These are phyloP conservation scores for Echium plantagineum DNA, from an alignment of 257 asterid species.

Conservation along the genomic window DNA sequence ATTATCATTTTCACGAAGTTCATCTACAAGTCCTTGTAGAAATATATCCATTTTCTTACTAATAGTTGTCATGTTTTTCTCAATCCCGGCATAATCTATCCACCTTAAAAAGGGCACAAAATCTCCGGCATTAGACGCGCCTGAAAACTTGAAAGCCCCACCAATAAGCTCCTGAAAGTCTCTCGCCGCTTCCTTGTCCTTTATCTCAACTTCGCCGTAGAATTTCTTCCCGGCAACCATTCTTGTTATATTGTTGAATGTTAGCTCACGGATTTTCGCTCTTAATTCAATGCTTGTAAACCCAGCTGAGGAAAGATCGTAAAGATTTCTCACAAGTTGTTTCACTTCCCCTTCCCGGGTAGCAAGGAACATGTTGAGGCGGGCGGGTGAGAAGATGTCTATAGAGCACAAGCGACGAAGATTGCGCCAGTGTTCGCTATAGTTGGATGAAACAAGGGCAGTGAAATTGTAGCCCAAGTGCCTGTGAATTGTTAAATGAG, in stretches of 20 bases:
- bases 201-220: neutral
- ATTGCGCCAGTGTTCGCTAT: constrained; percentile 25
- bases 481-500: constrained; percentile 7
- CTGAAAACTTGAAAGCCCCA: neutral
- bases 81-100: constrained; percentile 2
- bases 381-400: constrained; percentile 23
- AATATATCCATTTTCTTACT: neutral
- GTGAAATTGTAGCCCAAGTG: constrained; percentile 24
- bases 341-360: constrained; percentile 17
- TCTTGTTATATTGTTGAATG: neutral
- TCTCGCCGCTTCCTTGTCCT: neutral
- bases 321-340: constrained; percentile 6
- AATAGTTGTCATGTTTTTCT: neutral
- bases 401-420: constrained; percentile 22
- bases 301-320: neutral
- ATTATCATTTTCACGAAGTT: neutral
- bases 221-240: constrained; percentile 8
- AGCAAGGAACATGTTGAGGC: constrained; percentile 9
- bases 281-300: constrained; percentile 1
- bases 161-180: neutral
- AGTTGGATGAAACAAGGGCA: constrained; percentile 13
- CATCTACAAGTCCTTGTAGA: constrained; percentile 8
- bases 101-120: constrained; percentile 6
- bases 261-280: neutral
- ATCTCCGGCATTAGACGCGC: neutral